A percentile compares a stretch with the other conserved stretches of the same genome.
Evolutionary conservation across 2,329 filamentous ascomycete species (phyloP).

Genomic region (Penicillium italicum): DNA sequence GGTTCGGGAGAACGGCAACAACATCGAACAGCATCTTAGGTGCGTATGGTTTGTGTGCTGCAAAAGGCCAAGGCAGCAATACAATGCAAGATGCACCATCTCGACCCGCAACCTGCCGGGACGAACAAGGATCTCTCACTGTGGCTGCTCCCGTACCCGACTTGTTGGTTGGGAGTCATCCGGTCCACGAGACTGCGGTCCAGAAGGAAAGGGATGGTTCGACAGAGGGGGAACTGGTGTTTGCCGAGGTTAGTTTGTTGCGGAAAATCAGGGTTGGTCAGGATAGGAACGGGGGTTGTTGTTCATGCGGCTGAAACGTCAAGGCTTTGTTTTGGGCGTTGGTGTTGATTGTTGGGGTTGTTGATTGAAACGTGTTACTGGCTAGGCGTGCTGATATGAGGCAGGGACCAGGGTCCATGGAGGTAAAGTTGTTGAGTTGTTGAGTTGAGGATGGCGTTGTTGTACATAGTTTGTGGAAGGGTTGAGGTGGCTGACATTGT

Average conservation of each 20-base stretch:
- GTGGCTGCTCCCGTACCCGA: slow-evolving; percentile 2
- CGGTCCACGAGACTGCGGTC: slow-evolving; percentile 11
- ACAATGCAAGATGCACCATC: neutral
- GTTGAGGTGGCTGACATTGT: neutral
- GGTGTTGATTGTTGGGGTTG: neutral
- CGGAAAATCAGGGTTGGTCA: slow-evolving; percentile 1
- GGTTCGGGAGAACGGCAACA: neutral
- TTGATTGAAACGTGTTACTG: neutral
- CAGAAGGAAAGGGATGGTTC: neutral
- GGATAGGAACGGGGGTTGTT: slow-evolving; percentile 5
- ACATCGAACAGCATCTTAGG: neutral
- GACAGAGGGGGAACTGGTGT: neutral
- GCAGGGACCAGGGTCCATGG: neutral
- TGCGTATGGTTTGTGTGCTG: neutral
- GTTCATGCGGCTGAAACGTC: slow-evolving; percentile 3
- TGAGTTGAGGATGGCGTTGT: neutral
- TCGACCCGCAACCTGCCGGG: neutral
- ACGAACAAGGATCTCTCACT: neutral
- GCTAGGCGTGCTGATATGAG: neutral
- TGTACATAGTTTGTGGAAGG: neutral
- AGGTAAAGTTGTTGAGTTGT: neutral
- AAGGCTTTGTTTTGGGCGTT: neutral
- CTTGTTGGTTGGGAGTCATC: slow-evolving; percentile 2
- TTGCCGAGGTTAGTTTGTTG: slow-evolving; percentile 1
- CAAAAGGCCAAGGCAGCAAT: neutral